Base-by-base conservation (phyloP, 805 yeast genomes). In the Candida xiaguanensis region DNA sequence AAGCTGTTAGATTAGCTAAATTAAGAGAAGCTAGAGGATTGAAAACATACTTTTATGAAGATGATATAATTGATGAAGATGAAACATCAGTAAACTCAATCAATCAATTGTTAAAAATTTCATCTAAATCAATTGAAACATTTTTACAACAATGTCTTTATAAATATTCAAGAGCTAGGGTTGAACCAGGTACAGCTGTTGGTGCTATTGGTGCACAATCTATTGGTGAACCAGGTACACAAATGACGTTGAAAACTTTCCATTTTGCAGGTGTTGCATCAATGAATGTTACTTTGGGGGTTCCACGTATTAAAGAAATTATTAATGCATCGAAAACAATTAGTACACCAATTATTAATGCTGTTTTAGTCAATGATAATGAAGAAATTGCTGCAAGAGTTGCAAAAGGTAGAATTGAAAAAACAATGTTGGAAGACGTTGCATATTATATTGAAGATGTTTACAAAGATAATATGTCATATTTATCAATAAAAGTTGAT, bases 211-310 rank as follows among this genome's bases (percentile, higher is more conserved):
- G 98, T 51, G 99, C 99, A 0, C 99, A 93, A 60, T 87, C 96
- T 31, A 93, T 93, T 70, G 99, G 99, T 68, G 99, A 91, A 59
- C 99, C 99, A 16, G 99, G 98, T 61, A 93, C 99, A 1, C 99
- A 93, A 68, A 93, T 93, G 99, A 93, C 99, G 4, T 75, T 77
- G 60, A 77, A 77, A 58, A 77, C 82, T 51, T 91, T 91, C 87
- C 99, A 93, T 74, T 93, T 93, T 75, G 99, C 99, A 55, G 99
- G 99, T 75, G 99, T 93, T 42, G 98, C 99, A 25, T 85, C 96
- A 34, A 93, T 91, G 97, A 93, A 93, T 70, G 96, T 91, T 49
- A 93, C 99, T 0, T 77, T 93, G 51, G 99, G 99, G 78, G 99
- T 93, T 38, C 99, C 99, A 36, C 96, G 99, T 77, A 91, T 93